Evolutionary conservation across 106 monocot genomes (phyloP), one percentile per base, ranked within the genome.

Genomic region (Apostasia shenzhenica): DNA sequence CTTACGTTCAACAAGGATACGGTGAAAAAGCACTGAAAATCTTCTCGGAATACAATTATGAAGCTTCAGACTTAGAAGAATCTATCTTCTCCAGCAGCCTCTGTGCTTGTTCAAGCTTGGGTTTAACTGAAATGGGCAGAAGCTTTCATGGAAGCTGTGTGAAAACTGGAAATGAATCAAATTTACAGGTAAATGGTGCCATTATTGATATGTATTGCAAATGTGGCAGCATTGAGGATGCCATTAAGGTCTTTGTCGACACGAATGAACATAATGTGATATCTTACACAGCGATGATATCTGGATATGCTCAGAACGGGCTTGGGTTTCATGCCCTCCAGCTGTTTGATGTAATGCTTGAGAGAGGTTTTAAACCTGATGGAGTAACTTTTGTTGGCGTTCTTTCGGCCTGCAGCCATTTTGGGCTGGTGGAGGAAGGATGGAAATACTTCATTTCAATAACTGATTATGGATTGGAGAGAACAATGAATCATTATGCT

Each of bases 341-440:
- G 3, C 5, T 77, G 77, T 77, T 70, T 49, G 5, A 65, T 53
- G 64, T 13, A 41, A 77, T 77, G 77, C 55, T 48, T 8, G 47
- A 56, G 26, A n/a, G 46, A 11, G 54, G 55, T 11, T 7, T 75
- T 3, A 11, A 67, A 45, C 80, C 76, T 71, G 67, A 81, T 41
- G 59, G 41, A 38, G 56, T 71, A 13, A 75, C 81, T 2, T 76
- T 72, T 48, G 43, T 76, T n/a, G 72, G 66, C 5, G 48, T 80
- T 53, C 70, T 80, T 47, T 75, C 75, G 10, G 75, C 75, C 6
- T 80, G 75, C 10, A 81, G 81, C 72, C 81, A 76, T 59, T 66
- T 70, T 11, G 81, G 81, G 55, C 55, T 71, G 59, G 51, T 81
- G 37, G 64, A 75, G 7, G 75, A 76, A 71, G 71, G 81, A 4